Evolutionary conservation across 257 asterid species (phyloP), one percentile per base, ranked within the genome.

Genomic region (Solanum clarkiae): DNA sequence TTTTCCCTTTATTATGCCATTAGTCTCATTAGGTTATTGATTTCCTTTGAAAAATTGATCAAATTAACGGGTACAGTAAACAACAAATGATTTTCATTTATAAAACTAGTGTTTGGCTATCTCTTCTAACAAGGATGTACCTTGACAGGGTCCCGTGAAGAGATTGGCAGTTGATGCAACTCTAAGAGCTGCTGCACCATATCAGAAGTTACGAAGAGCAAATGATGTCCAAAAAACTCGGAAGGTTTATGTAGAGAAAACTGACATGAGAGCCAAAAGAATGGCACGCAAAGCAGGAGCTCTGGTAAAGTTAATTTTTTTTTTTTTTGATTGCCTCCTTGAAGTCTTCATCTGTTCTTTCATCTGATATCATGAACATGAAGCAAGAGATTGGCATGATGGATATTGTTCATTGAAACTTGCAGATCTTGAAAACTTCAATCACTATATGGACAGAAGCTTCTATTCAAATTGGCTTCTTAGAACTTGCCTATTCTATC

Each of bases 281-380:
- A 96, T 96, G 99, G 99, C 99, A 82, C 93, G 99, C 40, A 96
- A 95, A 93, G 98, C 99, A 49, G 99, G 99, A 91, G 99, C 99
- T 85, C 90, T 96, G 99, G 99, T 96, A 95, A 59, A 88, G 86
- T 84, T 87, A 13, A 60, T 62, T 70, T 3, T 42, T 40, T 26
- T 40, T 54, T 80, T 84, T 16, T 18, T 42, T 49, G 51, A 65
- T 49, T 45, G 59, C 7, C 84, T 84, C 55, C 63, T 36, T 80
- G 84, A 68, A 68, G 26, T 53, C 65, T 77, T 53, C 47, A 77
- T 77, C 47, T 53, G 26, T 51, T 77, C 82, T 77, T 51, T 77
- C 82, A 77, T 75, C 45, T 49, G 24, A 26, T 26, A 51, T 57
- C 60, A 24, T 75, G 81, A 51, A 75, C 49, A 75, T 49, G 82